Conservation (phyloP, 208 protist genomes). For the Leishmania martiniquensis region DNA sequence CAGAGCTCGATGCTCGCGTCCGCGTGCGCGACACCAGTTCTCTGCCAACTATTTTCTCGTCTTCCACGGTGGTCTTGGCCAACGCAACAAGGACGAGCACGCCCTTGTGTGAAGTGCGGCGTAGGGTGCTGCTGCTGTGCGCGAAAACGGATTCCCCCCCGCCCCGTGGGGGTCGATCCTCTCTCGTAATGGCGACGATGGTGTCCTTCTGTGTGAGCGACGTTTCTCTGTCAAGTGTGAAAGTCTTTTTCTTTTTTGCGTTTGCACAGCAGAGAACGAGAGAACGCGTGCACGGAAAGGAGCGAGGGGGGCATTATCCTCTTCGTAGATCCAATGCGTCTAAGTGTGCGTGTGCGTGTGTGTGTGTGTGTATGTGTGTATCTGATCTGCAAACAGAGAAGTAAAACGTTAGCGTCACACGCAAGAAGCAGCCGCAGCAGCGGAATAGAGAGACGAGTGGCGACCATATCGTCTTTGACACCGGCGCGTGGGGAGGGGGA, state of each 20-base stretch:
- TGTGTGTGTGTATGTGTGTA: constrained; percentile 2
- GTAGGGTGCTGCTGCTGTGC: background rate
- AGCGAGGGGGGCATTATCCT: too few species aligned
- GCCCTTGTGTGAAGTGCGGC: background rate
- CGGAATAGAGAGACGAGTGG: background rate
- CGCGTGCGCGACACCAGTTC: background rate
- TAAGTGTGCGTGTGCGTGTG: background rate
- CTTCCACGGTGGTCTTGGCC: background rate
- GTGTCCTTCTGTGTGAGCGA: too few species aligned
- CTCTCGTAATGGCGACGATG: background rate
- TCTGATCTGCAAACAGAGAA: background rate
- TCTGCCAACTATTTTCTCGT: background rate
- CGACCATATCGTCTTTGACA: background rate
- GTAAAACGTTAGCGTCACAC: too few species aligned
- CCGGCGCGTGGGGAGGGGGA: background rate
- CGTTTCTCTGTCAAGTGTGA: too few species aligned
- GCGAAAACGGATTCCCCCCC: too few species aligned
- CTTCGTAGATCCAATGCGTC: too few species aligned
- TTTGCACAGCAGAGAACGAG: too few species aligned
- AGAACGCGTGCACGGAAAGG: too few species aligned
- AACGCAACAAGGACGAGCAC: background rate
- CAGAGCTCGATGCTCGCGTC: background rate
- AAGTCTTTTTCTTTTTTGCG: too few species aligned
- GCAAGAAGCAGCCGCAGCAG: too few species aligned
- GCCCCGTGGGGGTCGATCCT: background rate